phyloP scores from a whole-genome alignment of 2,329 filamentous ascomycete species.

The Colletotrichum falcatum region DNA sequence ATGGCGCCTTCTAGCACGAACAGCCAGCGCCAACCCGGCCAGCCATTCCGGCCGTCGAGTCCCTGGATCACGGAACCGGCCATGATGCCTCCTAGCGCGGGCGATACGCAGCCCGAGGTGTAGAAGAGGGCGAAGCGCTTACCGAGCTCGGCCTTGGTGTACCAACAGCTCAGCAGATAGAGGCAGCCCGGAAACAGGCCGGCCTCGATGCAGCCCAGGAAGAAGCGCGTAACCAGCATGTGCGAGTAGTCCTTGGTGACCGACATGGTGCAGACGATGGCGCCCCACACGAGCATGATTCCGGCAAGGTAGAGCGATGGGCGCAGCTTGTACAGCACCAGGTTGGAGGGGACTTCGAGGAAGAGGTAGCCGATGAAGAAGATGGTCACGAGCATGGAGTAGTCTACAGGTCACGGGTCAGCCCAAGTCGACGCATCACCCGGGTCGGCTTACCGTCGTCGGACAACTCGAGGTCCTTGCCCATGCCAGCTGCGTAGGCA shows the following conservation, averaged over 20 bases:
- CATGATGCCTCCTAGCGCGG: conserved; percentile 58
- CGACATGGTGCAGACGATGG: conserved; percentile 56
- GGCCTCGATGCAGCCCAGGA: conserved; percentile 55
- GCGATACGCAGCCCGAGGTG: conserved; percentile 52
- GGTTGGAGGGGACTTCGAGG: no score
- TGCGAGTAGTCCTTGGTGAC: conserved; percentile 55
- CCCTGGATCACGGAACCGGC: conserved; percentile 55
- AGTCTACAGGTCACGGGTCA: no score
- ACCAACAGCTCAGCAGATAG: conserved; percentile 64
- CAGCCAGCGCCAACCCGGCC: conserved; percentile 50
- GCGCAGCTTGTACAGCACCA: no score
- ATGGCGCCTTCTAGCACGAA: conserved; percentile 49
- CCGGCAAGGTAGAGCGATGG: no score
- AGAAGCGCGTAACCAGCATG: conserved; percentile 54
- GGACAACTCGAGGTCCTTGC: no score
- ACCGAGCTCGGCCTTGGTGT: conserved; percentile 62
- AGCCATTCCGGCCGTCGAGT: conserved; percentile 45
- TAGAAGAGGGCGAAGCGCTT: conserved; percentile 59
- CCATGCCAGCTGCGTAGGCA: no score
- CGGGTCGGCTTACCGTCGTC: no score
- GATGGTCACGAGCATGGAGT: no score
- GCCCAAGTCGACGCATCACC: no score
- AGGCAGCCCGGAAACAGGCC: conserved; percentile 52
- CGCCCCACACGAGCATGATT: conserved; percentile 56
- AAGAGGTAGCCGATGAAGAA: no score